Conservation (phyloP, 23 red algal species). For the Rhodosorus marinus region DNA sequence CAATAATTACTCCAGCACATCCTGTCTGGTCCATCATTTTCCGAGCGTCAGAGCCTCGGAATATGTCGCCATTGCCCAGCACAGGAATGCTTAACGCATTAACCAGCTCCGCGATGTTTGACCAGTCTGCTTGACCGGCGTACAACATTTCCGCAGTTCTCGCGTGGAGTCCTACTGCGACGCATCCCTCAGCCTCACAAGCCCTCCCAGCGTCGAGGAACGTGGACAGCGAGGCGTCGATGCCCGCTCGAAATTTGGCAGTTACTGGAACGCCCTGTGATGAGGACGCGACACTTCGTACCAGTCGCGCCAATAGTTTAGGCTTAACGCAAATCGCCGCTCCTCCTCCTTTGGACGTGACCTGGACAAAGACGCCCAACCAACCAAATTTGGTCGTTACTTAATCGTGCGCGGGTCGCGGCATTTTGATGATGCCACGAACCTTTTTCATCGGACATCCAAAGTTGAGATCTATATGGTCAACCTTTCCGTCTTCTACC, state of each 20-base stretch:
- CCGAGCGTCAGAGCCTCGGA: slow-evolving; percentile 11
- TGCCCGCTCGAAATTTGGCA: slow-evolving; percentile 27
- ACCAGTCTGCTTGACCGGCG: slow-evolving; percentile 7
- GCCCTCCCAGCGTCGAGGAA: slow-evolving; percentile 11
- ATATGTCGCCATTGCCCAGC: slow-evolving; percentile 50
- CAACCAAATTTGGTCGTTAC: no score
- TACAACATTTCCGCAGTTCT: slow-evolving; percentile 20
- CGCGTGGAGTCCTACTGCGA: slow-evolving; percentile 19
- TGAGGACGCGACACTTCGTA: neutral
- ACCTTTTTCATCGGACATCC: slow-evolving; percentile 40
- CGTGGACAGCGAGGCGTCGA: slow-evolving; percentile 1
- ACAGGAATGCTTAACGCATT: slow-evolving; percentile 15
- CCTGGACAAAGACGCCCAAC: no score
- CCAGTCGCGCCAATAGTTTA: neutral
- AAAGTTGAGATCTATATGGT: slow-evolving; percentile 42
- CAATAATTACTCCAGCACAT: slow-evolving; percentile 23
- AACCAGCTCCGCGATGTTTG: slow-evolving; percentile 8
- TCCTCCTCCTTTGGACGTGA: slow-evolving; percentile 31
- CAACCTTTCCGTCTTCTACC: neutral
- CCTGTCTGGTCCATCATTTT: slow-evolving; percentile 11
- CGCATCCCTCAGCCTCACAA: slow-evolving; percentile 8
- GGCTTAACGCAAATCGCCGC: slow-evolving; percentile 21
- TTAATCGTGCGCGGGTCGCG: no score
- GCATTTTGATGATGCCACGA: no score
- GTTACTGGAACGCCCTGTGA: slow-evolving; percentile 12